Conservation (phyloP, 2,329 filamentous ascomycete genomes). For the Thermothelomyces thermophilus region DNA sequence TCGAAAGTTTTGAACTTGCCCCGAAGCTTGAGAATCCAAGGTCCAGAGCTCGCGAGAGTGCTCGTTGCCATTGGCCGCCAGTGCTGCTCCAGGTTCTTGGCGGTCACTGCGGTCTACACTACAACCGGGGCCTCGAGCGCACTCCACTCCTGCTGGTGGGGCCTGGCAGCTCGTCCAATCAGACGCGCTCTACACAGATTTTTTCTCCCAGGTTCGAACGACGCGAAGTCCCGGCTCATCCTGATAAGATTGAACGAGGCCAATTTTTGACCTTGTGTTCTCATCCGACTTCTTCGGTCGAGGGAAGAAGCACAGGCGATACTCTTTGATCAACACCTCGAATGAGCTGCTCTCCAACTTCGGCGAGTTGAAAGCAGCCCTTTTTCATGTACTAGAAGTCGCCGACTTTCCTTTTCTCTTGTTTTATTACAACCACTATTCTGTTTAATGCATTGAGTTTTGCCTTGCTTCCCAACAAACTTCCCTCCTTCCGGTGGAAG, state of each 20-base stretch:
- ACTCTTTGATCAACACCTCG: not conserved
- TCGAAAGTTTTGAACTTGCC: too few species aligned
- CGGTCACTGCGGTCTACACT: too few species aligned
- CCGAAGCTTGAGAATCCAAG: not conserved
- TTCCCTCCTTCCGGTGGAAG: slow-evolving; percentile 4
- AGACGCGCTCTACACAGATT: not conserved
- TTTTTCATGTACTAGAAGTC: slow-evolving; percentile 2
- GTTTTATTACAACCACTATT: not conserved
- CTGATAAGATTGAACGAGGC: not conserved
- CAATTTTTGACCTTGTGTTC: slow-evolving; percentile 6
- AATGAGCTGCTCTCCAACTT: not conserved
- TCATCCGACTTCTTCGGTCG: not conserved
- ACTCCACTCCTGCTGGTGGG: not conserved
- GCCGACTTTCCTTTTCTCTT: slow-evolving; percentile 4
- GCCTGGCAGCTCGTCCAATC: not conserved
- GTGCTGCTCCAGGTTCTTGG: not conserved
- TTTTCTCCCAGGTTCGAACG: slow-evolving; percentile 8
- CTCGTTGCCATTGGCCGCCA: not conserved
- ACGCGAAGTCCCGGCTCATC: not conserved
- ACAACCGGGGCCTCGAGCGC: not conserved
- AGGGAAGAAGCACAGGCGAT: not conserved
- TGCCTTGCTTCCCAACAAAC: slow-evolving; percentile 1
- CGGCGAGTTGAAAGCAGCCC: slow-evolving; percentile 7
- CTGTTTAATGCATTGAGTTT: slow-evolving; percentile 13
- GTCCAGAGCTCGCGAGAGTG: not conserved